Conservation (phyloP, 208 protist species). For the Wallacemonas sp. region DNA sequence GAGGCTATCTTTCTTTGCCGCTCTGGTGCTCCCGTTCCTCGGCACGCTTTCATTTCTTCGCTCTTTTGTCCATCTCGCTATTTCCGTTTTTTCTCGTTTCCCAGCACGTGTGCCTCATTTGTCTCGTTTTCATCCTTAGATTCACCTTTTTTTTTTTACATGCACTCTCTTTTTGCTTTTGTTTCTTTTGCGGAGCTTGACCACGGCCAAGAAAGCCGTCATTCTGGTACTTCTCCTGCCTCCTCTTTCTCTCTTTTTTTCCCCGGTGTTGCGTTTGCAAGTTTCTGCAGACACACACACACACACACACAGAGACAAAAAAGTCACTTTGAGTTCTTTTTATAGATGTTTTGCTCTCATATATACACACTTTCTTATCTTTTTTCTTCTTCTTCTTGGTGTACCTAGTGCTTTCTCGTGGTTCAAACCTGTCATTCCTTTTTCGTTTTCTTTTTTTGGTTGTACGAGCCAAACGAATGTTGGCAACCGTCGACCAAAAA, state of each 20-base stretch:
- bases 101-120: neutral
- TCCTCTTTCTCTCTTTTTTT: neutral
- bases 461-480: too few species aligned
- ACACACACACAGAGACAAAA: too few species aligned
- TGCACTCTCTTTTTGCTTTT: conserved; percentile 3
- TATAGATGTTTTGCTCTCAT: neutral
- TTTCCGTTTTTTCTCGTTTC: neutral
- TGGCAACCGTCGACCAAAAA: too few species aligned
- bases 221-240: neutral
- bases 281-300: too few species aligned
- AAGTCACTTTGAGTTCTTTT: too few species aligned
- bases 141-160: conserved; percentile 1
- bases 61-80: conserved; percentile 5
- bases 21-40: neutral
- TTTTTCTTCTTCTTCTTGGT: neutral
- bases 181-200: neutral
- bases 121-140: conserved; percentile 2
- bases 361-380: neutral
- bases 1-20: too few species aligned
- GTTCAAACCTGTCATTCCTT: neutral
- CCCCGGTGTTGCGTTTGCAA: too few species aligned
- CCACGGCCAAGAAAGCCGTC: too few species aligned
- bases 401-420: too few species aligned
- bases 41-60: neutral
- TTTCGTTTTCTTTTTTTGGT: too few species aligned